Base-by-base conservation (phyloP, 768 basidiomycete genomes). In the Amanita rubescens region DNA sequence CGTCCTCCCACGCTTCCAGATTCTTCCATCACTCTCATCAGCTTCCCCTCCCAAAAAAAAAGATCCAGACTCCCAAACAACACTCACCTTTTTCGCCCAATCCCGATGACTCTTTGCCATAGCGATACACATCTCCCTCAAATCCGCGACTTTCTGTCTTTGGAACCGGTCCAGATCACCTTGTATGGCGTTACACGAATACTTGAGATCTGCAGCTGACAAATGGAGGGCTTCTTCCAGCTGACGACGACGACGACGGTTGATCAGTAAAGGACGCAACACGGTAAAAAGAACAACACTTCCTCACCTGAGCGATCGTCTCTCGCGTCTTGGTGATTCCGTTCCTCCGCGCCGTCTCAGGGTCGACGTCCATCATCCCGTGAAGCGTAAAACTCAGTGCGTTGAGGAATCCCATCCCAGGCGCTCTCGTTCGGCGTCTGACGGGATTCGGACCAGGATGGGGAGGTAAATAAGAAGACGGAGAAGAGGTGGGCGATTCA, bases 351-450 rank as follows among this genome's bases (percentile, higher is more conserved):
- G 95, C 94, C 15, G 89, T 90, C 72, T 98, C 96, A 2, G 96
- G 96, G 69, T 99, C 96, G 15, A 90, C 90, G 60, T 99, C 96
- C 86, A 99, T 97, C 85, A 98, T 94, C 4, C 95, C 94, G 60
- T 94, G 93, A 52, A 99, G 67, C 20, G 94, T 94, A 69, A 96
- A 94, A 63, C 87, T 93, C 39, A 99, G 73, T 14, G 96, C 96
- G 60, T 84, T 92, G 33, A 99, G 62, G 20, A 99, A 71, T 17
- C 91, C 94, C 78, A 90, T 90, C 6, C 88, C 89, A 51, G 88
- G 86, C 11, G 83, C 71, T 53, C 79, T 77, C 50, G 77, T 69
- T 65, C 76, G 75, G 55, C 77, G 68, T 53, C 73, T 69, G 32
- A 77, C 71, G 50, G 86, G 85, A 60, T 77, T 88, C 14, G 85